Conservation (phyloP, 352 stramenopile species). For the Phytophthora agathidicida region DNA sequence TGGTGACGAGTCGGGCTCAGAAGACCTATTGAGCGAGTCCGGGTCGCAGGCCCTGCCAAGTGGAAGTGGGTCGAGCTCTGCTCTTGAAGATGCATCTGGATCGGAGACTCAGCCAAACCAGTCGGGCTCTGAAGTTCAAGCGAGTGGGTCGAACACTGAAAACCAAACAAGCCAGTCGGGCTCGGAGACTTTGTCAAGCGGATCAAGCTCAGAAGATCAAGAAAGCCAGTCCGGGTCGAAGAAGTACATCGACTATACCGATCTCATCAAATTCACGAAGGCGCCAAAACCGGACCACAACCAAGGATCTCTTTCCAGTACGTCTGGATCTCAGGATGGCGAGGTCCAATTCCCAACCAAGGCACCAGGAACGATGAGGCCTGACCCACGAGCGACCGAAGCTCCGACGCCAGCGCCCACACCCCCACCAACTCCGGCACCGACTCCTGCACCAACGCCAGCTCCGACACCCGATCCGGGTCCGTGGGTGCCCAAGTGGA, state of each 20-base stretch:
- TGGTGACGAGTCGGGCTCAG: too few species aligned
- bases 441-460: neutral
- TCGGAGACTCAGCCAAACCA: too few species aligned
- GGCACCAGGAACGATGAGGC: neutral
- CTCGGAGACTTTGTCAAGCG: too few species aligned
- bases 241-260: conserved; percentile 29
- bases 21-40: too few species aligned
- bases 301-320: neutral
- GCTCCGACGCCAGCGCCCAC: conserved; percentile 8
- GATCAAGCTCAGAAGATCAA: too few species aligned
- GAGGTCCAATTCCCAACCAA: neutral
- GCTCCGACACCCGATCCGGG: conserved; percentile 4
- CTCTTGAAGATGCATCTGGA: too few species aligned
- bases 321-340: neutral
- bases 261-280: conserved; percentile 19
- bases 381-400: conserved; percentile 7
- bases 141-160: too few species aligned
- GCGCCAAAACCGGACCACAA: conserved; percentile 8
- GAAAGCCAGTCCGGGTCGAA: too few species aligned
- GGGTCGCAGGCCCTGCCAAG: too few species aligned
- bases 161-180: too few species aligned
- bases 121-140: too few species aligned
- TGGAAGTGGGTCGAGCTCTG: too few species aligned
- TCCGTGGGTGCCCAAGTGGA: conserved; percentile 10
- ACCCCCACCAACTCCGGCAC: neutral